A percentile compares a stretch with the other conserved stretches of the same genome.
Conservation (phyloP, 192 early-diverging fungal species). For the Phlyctochytrium bullatum region DNA sequence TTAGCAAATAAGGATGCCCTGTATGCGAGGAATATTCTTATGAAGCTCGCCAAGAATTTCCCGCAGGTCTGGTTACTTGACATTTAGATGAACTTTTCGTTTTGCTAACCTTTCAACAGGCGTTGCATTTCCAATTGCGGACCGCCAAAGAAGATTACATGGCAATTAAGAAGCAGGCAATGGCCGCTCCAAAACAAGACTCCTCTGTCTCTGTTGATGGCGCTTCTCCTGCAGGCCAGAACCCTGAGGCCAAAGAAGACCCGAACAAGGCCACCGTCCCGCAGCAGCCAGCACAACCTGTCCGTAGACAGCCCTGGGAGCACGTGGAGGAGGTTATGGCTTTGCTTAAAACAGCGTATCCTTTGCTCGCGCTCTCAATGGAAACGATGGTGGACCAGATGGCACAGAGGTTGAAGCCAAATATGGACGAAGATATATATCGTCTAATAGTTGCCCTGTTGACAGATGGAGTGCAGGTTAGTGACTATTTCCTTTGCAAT, state of each 20-base stretch:
- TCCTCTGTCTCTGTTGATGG: neutral
- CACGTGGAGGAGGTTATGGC: constrained; percentile 94
- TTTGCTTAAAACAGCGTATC: constrained; percentile 91
- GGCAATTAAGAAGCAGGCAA: constrained; percentile 55
- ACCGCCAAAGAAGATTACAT: constrained; percentile 87
- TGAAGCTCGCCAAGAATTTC: constrained; percentile 91
- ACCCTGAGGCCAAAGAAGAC: neutral
- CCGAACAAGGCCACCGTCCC: constrained; percentile 7
- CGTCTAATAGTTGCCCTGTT: constrained; percentile 88
- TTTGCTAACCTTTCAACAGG: constrained; percentile 50
- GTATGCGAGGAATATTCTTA: constrained; percentile 75
- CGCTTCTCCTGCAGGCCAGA: constrained; percentile 1
- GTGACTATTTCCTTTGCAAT: constrained; percentile 9
- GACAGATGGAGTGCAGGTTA: constrained; percentile 83
- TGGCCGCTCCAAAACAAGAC: constrained; percentile 16
- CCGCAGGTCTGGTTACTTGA: constrained; percentile 61
- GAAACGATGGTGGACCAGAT: constrained; percentile 99
- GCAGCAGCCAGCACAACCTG: neutral
- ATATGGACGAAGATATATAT: constrained; percentile 97
- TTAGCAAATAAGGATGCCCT: constrained; percentile 76
- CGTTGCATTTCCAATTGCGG: constrained; percentile 90
- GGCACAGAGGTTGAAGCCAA: constrained; percentile 87
- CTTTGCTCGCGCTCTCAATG: constrained; percentile 91
- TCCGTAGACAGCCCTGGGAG: constrained; percentile 72
- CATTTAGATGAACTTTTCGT: constrained; percentile 5